These are phyloP conservation scores for Moesziomyces sp. DNA, from an alignment of 1,284 basidiomycete species.

Conservation along the genomic window DNA sequence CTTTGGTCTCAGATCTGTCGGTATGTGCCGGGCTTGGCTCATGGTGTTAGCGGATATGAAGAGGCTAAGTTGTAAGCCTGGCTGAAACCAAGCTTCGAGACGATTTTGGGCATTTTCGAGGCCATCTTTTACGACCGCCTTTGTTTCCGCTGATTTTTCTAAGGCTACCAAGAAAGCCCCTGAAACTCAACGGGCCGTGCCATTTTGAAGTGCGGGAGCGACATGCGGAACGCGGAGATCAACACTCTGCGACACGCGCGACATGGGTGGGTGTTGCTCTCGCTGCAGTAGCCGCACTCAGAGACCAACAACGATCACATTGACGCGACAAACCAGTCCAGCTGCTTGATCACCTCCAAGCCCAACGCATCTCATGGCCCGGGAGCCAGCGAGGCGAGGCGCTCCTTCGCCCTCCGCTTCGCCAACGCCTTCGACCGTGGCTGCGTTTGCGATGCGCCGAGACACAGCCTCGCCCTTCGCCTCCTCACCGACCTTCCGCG, in stretches of 20 bases:
- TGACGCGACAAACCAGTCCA: background rate
- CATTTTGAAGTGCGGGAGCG: too few relatives aligned
- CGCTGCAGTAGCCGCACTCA: background rate
- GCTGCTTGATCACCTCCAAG: background rate
- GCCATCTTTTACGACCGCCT: too few relatives aligned
- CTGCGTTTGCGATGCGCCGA: constrained; percentile 23
- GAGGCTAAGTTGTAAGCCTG: too few relatives aligned
- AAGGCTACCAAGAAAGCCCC: background rate
- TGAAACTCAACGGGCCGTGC: background rate
- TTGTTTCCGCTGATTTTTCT: too few relatives aligned
- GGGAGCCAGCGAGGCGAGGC: constrained; percentile 21
- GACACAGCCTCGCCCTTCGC: constrained; percentile 17
- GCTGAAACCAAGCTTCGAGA: too few relatives aligned
- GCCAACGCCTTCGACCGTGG: constrained; percentile 21
- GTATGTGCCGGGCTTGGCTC: too few relatives aligned
- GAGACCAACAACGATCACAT: background rate
- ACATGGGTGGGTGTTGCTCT: background rate
- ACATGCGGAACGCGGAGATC: background rate
- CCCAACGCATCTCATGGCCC: constrained; percentile 13
- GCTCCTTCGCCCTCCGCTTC: constrained; percentile 35
- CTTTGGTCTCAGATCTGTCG: too few relatives aligned
- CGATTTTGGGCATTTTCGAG: too few relatives aligned
- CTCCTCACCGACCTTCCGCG: constrained; percentile 26
- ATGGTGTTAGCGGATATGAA: too few relatives aligned
- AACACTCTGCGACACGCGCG: background rate